Base-by-base conservation (phyloP, 2,329 filamentous ascomycete genomes). In the Penicillium concentricum region DNA sequence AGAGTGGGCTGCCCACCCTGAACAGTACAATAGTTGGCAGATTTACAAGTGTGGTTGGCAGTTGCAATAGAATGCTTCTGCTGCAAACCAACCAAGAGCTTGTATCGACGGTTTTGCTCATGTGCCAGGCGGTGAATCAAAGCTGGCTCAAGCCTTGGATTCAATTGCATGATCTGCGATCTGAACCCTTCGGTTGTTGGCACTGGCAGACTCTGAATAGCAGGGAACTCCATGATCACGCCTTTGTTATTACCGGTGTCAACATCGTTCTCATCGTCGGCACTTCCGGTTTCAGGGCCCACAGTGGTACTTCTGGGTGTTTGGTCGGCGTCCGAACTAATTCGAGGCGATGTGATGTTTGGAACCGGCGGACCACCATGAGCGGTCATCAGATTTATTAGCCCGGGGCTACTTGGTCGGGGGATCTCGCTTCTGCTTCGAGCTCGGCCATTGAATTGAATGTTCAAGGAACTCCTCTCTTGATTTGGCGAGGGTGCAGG, bases 71-170 rank as follows among this genome's bases (percentile, higher is more conserved):
- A 32, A 30, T 56, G 92, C 65, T 88, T 88, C 54, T 90, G 80
- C 68, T 86, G 88, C 60, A 82, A 78, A 37, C 85, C 87, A 30
- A 93, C 79, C 16, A 97, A 78, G 28, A 84, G 84, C 72, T 92
- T 94, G 74, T 92, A 96, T 54, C 92, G 85, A 57, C 86, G 79
- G 45, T 88, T 79, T 71, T 96, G 91, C 67, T 96, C 91, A 62
- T 90, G 84, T 0, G 89, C 90, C 63, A 96, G 89, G 44, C 92
- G 87, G 30, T 94, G 89, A 15, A 93, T 84, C 61, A 97, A 80
- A 72, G 86, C 81, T 9, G 81, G 76, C n/a, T 79, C 78, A 56
- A 96, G 78, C 12, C 81, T 77, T n/a, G 91, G 90, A 67, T 95
- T 95, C 42, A 95, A 76, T 57, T 84, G 81, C 44, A 86, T 76